Evolutionary conservation across 2,329 filamentous ascomycete genomes (phyloP), one percentile per base, ranked within the genome.

Genomic region (Claviceps pusilla): DNA sequence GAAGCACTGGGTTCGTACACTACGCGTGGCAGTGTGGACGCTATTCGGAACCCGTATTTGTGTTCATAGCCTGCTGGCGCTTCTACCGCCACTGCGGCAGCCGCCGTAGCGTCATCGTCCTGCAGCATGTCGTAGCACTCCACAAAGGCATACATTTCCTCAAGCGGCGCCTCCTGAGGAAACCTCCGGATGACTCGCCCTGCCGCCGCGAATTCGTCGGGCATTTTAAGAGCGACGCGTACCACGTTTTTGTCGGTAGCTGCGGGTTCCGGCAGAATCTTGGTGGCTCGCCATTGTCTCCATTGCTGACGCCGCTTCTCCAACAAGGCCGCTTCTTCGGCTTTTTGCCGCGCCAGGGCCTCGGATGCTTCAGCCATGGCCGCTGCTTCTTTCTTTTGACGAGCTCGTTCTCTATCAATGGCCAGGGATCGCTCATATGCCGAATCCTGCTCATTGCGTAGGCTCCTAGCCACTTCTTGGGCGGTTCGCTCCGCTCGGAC

Each of bases 61-160:
- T 97, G 90, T 59, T 83, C 74, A 65, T 93, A 97, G 12, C 53
- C 56, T 12, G 50, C 54, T 39, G 61, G 61, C 28, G 41, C 53
- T 39, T 46, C 49, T 14, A 29, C 19, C 14, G 24, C 37, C 7
- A 48, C 19, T 7, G 31, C 41, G 10, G 39, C 31, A 10, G 33
- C 37, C 4, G 1, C 39, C 7, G 12, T 39, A 4, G 39, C 28
- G 5, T 14, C 12, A 14, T 51, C 51, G 37, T 39, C 59, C 41
- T 77, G 68, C 3, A 89, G 61, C 6, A 85, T 61, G 52, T 88
- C 83, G 65, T 89, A 84, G 70, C 91, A 97, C 65, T 98, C 93
- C 2, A 97, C 89, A 70, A 95, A 96, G 0, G 91, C 93, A 68
- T 97, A 97, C 6, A 98, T 71, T 63, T 96, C 89, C 65, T 97